Evolutionary conservation across 176 grass and related monocot species (phyloP), one percentile per base, ranked within the genome.

Genomic region (Puccinellia tenuiflora): DNA sequence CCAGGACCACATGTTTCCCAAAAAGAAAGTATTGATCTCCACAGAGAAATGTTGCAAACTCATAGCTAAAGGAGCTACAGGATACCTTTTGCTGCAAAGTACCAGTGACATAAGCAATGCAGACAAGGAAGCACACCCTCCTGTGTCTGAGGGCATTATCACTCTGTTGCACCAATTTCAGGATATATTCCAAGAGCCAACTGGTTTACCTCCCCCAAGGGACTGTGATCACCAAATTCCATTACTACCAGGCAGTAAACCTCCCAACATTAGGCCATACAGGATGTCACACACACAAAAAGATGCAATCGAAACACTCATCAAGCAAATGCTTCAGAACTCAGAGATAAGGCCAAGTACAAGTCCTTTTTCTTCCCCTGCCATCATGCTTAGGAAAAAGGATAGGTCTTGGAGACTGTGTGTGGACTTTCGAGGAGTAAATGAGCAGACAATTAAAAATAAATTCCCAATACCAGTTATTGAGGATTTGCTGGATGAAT

Each of bases 231-330:
- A 65, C 6, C 15, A 3, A n/a, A 65, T 65, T 3, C 14, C 28
- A 0, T 0, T 30, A 0, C 1, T 63, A 0, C 61, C 29, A 2
- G 30, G 3, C 10, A 2, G n/a, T n/a, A 59, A 24, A 26, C 55
- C 55, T 5, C 22, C 22, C 0, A 59, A 59, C 1, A 31, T 65
- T 1, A 31, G 61, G 5, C 61, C 61, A 0, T 65, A 65, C 2
- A 0, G 14, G 2, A 30, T 65, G 12, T 13, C 61, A 0, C 61
- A 65, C 28, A 31, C 7, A 9, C 61, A 65, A 1, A 65, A 64
- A 6, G 3, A 30, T 16, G 3, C 4, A 1, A 8, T 65, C 0
- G 29, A 65, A 1, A 0, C 3, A 0, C 1, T 65, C 0, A 65
- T 65, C 1, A 33, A 34, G 4, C 14, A 65, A 7, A 11, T 65